Evolutionary conservation across 257 asterid species (phyloP).

Genomic region (Salvia splendens): DNA sequence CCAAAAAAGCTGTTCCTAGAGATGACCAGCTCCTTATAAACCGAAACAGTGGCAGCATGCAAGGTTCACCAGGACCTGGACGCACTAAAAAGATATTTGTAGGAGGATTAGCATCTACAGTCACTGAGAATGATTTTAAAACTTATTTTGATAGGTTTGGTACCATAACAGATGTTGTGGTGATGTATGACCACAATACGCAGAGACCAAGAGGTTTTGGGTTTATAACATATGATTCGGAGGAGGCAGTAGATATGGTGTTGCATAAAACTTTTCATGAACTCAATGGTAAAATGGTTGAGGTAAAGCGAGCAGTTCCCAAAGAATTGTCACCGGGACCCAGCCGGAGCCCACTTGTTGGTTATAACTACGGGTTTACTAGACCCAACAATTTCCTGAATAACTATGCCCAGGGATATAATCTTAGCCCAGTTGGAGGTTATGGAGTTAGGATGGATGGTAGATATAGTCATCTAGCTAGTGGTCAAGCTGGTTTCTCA

Average conservation of each 20-base stretch:
- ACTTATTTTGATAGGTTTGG: slow-evolving; percentile 25
- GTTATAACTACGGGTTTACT: slow-evolving; percentile 57
- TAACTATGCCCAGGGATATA: slow-evolving; percentile 61
- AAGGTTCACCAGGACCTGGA: slow-evolving; percentile 72
- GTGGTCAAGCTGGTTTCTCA: slow-evolving; percentile 60
- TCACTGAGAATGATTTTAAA: no score
- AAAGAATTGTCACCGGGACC: slow-evolving; percentile 34
- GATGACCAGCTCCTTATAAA: slow-evolving; percentile 62
- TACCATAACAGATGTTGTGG: slow-evolving; percentile 66
- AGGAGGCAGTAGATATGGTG: no score
- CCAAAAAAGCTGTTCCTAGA: slow-evolving; percentile 87
- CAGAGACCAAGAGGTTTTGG: slow-evolving; percentile 87
- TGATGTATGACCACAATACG: slow-evolving; percentile 87
- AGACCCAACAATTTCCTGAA: slow-evolving; percentile 60
- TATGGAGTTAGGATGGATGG: slow-evolving; percentile 68
- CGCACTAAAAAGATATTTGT: no score
- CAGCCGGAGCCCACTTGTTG: slow-evolving; percentile 60
- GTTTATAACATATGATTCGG: slow-evolving; percentile 5
- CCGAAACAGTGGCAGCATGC: slow-evolving; percentile 62
- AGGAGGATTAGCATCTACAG: no score
- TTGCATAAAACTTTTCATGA: no score
- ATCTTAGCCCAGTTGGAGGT: slow-evolving; percentile 56
- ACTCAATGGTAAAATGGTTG: no score
- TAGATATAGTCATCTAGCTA: slow-evolving; percentile 57
- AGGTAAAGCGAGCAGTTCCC: no score